Base-by-base conservation (phyloP, 78 protist species). In the Acrasis kona region DNA sequence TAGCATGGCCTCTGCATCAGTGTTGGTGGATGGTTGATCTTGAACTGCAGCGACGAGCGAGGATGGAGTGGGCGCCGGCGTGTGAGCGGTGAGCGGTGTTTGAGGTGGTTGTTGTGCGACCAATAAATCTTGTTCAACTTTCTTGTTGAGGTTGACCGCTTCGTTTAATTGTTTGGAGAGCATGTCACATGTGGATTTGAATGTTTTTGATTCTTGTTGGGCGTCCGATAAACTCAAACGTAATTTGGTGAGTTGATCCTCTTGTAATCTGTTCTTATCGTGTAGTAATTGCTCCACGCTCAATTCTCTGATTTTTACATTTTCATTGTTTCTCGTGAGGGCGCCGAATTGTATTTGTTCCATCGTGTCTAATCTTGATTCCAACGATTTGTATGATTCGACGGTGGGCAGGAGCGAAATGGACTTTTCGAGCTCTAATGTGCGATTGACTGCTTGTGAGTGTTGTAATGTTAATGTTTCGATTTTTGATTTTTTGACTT, bases 71-170 rank as follows among this genome's bases (percentile, higher is more conserved):
- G n/a, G n/a, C n/a, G n/a, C n/a, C n/a, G n/a, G n/a, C n/a, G n/a
- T n/a, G n/a, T n/a, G n/a, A n/a, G n/a, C n/a, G n/a, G n/a, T n/a
- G n/a, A n/a, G n/a, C n/a, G n/a, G n/a, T n/a, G n/a, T n/a, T n/a
- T n/a, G n/a, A n/a, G n/a, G n/a, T n/a, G n/a, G n/a, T n/a, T n/a
- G n/a, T n/a, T n/a, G n/a, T n/a, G n/a, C n/a, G n/a, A n/a, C n/a
- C n/a, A n/a, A n/a, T n/a, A 67, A n/a, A 67, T 39, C 71, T n/a
- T 67, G 19, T n/a, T 34, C n/a, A 19, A 67, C 19, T 67, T 67
- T 67, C 19, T 67, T 19, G 19, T n/a, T 39, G 19, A 67, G 19
- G 19, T 67, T 19, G 19, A 19, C 19, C 19, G 19, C 34, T 67
- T 67, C 38, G 19, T 67, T 19, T n/a, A 67, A 19, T 67, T 67